Percentiles rank a stretch among this genome's conserved stretches.
phyloP scores from a whole-genome alignment of 768 basidiomycete genomes.

The Lactarius akahatsu region DNA sequence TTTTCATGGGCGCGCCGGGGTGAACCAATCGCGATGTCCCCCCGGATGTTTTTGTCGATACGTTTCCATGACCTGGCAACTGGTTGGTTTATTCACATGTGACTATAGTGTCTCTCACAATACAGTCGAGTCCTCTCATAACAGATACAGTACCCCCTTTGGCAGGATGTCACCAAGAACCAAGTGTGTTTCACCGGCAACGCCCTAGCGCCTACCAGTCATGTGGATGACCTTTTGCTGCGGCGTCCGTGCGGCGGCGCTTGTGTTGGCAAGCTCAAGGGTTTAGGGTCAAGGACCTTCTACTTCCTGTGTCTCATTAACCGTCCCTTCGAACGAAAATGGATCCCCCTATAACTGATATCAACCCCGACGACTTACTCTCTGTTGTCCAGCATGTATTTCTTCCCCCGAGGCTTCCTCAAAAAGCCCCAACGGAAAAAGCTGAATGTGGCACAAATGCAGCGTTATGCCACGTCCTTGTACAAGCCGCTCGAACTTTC shows the following conservation, averaged over 20 bases:
- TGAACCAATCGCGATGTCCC: background rate
- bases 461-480: constrained; percentile 11
- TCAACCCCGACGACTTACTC: background rate
- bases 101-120: background rate
- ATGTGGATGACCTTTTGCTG: background rate
- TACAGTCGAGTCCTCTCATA: background rate
- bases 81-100: background rate
- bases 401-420: constrained; percentile 22
- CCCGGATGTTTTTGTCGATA: background rate
- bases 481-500: background rate
- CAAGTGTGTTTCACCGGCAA: background rate
- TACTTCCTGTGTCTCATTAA: background rate
- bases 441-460: background rate
- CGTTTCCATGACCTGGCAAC: background rate
- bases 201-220: background rate
- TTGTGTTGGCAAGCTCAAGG: background rate
- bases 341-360: background rate
- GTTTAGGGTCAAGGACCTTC: background rate
- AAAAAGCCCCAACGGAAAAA: background rate
- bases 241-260: background rate
- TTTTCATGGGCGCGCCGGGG: background rate
- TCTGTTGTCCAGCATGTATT: constrained; percentile 19
- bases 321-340: background rate
- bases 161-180: background rate
- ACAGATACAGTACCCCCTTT: background rate